These are phyloP conservation scores for Collybia nuda DNA, from an alignment of 768 basidiomycete genomes.

Conservation along the genomic window DNA sequence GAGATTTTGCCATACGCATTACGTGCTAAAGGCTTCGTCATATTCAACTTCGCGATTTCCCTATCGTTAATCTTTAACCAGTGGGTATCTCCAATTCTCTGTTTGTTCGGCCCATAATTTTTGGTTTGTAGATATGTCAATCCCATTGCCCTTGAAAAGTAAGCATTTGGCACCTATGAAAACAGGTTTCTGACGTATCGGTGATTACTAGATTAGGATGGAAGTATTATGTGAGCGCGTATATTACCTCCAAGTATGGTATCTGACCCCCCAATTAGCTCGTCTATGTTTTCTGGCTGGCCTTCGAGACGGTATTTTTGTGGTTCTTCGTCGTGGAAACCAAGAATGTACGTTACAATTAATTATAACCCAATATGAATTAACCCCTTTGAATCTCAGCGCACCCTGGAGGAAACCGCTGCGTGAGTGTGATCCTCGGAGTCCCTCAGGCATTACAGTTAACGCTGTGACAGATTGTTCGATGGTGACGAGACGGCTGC, in stretches of 20 bases:
- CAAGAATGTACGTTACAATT: slow-evolving; percentile 27
- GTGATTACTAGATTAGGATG: slow-evolving; percentile 38
- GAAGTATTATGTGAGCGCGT: slow-evolving; percentile 57
- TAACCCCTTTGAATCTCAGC: slow-evolving; percentile 21
- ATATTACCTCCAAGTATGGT: background rate
- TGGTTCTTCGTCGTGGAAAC: slow-evolving; percentile 59
- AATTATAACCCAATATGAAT: background rate
- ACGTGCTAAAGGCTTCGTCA: slow-evolving; percentile 15
- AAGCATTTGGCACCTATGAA: slow-evolving; percentile 3
- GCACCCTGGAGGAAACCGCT: slow-evolving; percentile 64
- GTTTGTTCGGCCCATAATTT: background rate
- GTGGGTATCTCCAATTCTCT: background rate
- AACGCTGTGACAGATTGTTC: slow-evolving; percentile 36
- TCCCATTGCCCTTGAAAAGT: slow-evolving; percentile 30
- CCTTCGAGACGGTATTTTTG: slow-evolving; percentile 49
- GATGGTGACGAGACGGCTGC: slow-evolving; percentile 53
- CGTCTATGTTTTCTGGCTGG: slow-evolving; percentile 57
- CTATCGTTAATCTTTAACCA: slow-evolving; percentile 18
- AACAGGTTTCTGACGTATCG: slow-evolving; percentile 18
- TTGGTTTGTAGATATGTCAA: slow-evolving; percentile 13
- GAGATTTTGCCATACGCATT: slow-evolving; percentile 16
- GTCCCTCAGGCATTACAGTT: slow-evolving; percentile 1
- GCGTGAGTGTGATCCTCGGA: slow-evolving; percentile 23
- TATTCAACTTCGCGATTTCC: slow-evolving; percentile 17
- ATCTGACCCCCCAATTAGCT: slow-evolving; percentile 16